A percentile compares a stretch with the other conserved stretches of the same genome.
Evolutionary conservation across 176 grass and related monocot genomes (phyloP).

Genomic region (Calamus simplicifolius): DNA sequence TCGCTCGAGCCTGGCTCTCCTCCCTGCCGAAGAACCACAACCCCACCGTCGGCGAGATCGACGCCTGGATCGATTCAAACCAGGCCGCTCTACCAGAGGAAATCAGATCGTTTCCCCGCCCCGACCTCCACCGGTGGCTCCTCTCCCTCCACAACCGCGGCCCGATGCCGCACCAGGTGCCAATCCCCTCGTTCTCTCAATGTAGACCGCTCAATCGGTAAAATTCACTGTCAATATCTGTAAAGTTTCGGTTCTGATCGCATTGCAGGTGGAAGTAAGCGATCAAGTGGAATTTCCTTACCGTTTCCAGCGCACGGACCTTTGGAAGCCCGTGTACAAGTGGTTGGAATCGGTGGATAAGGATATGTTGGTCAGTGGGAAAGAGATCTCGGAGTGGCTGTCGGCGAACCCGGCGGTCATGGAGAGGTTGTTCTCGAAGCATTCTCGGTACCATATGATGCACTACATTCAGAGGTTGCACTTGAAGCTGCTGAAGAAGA

Average conservation of each 20-base stretch:
- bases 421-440: conserved; percentile 69
- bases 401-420: conserved; percentile 52
- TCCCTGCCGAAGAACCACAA: conserved; percentile 44
- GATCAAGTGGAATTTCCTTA: conserved; percentile 73
- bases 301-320: conserved; percentile 86
- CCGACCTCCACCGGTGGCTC: conserved; percentile 57
- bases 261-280: conserved; percentile 40
- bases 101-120: conserved; percentile 44
- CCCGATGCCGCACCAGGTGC: conserved; percentile 20
- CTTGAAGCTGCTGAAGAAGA: conserved; percentile 91
- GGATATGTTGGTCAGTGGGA: conserved; percentile 51
- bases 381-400: conserved; percentile 84
- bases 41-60: conserved; percentile 50
- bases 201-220: not conserved
- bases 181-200: not conserved
- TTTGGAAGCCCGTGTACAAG: conserved; percentile 86
- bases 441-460: conserved; percentile 90
- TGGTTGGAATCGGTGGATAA: conserved; percentile 78
- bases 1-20: conserved; percentile 43
- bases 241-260: not conserved
- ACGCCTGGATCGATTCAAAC: conserved; percentile 63
- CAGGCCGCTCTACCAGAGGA: conserved; percentile 9
- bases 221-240: not conserved
- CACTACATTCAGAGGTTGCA: conserved; percentile 98
- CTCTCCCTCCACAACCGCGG: conserved; percentile 28